Percentiles rank a stretch among this genome's conserved stretches.
Conservation (phyloP, 192 early-diverging fungal genomes). For the Backusella tarrabulga region DNA sequence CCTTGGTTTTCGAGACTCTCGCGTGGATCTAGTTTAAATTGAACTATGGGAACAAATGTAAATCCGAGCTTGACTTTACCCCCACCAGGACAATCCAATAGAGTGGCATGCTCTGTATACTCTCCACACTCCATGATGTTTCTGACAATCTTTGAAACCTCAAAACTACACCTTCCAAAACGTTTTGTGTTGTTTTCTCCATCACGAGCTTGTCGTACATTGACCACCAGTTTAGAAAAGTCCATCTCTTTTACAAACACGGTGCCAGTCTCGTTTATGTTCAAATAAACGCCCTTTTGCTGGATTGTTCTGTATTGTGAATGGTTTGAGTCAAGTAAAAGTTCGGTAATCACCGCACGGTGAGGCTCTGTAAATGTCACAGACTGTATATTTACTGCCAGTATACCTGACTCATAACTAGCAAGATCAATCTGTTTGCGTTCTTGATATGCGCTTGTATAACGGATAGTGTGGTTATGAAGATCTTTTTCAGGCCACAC, state of each 20-base stretch:
- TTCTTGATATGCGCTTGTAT: conserved; percentile 10
- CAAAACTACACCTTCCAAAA: background rate
- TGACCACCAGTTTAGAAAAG: conserved; percentile 43
- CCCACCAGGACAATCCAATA: conserved; percentile 18
- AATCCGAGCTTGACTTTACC: conserved; percentile 42
- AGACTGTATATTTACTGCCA: conserved; percentile 49
- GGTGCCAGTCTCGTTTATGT: conserved; percentile 41
- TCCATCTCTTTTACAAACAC: conserved; percentile 59
- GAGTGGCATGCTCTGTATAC: background rate
- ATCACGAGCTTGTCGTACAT: conserved; percentile 34
- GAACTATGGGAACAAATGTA: conserved; percentile 42
- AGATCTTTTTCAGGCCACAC: conserved; percentile 29
- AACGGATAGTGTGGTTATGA: conserved; percentile 29
- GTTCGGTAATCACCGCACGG: conserved; percentile 35
- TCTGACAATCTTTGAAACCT: background rate
- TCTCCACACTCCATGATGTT: background rate
- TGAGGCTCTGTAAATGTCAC: conserved; percentile 22
- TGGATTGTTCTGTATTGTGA: conserved; percentile 40
- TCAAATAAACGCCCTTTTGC: conserved; percentile 25
- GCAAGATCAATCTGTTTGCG: conserved; percentile 28
- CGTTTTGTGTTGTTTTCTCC: conserved; percentile 34
- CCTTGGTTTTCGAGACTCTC: conserved; percentile 64
- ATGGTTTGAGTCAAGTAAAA: conserved; percentile 46
- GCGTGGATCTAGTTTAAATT: conserved; percentile 42
- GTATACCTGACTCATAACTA: conserved; percentile 48